Evolutionary conservation across 2,329 filamentous ascomycete genomes (phyloP).

Genomic region (Fusarium clavum): DNA sequence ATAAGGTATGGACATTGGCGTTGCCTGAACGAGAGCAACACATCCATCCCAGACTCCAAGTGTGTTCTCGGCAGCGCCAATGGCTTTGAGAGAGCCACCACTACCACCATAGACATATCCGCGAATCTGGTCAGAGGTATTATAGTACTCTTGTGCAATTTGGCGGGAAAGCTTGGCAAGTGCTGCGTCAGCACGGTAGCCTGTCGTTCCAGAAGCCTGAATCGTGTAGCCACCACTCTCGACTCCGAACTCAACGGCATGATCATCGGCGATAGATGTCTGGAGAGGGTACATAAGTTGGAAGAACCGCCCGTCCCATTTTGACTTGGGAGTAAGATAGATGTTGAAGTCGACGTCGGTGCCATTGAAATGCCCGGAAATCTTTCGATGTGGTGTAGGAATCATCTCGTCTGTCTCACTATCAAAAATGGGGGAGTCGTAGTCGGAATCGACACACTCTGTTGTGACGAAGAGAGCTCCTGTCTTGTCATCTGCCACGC

Average conservation of each 20-base stretch:
- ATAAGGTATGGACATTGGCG: slow-evolving; percentile 36
- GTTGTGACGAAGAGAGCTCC: background rate
- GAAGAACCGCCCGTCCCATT: slow-evolving; percentile 38
- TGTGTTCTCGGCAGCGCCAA: slow-evolving; percentile 40
- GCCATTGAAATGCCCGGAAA: slow-evolving; percentile 33
- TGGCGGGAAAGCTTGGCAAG: slow-evolving; percentile 34
- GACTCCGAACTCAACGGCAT: slow-evolving; percentile 24
- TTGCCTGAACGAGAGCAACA: slow-evolving; percentile 36
- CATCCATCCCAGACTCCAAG: slow-evolving; percentile 40
- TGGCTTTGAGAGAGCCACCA: slow-evolving; percentile 36
- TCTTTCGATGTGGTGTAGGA: slow-evolving; percentile 24
- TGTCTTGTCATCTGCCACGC: background rate
- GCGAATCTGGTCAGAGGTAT: slow-evolving; percentile 17
- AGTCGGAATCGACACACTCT: slow-evolving; percentile 28
- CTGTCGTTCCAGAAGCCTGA: slow-evolving; percentile 20
- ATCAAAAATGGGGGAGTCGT: slow-evolving; percentile 23
- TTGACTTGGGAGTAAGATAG: slow-evolving; percentile 33
- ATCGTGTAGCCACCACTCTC: slow-evolving; percentile 39
- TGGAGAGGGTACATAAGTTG: slow-evolving; percentile 36
- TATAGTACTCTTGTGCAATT: slow-evolving; percentile 32
- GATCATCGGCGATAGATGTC: slow-evolving; percentile 21
- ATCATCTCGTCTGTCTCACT: slow-evolving; percentile 1
- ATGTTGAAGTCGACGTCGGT: slow-evolving; percentile 39
- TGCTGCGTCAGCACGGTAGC: slow-evolving; percentile 42
- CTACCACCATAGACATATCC: slow-evolving; percentile 42